Evolutionary conservation across 2,329 filamentous ascomycete genomes (phyloP).

Genomic region (Aspergillus spinulosporus): DNA sequence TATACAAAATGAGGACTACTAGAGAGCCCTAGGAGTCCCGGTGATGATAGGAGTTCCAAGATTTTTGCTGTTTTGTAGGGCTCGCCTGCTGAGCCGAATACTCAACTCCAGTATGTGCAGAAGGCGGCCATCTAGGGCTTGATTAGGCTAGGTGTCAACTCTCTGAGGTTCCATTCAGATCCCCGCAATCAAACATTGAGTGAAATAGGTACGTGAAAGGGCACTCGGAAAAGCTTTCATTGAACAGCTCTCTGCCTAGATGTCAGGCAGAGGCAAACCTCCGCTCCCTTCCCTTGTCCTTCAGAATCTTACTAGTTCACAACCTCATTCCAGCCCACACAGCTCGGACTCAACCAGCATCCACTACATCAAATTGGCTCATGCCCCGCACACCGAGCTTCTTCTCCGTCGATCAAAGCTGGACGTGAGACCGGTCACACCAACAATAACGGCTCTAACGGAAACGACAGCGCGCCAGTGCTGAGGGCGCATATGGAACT

Average conservation of each 20-base stretch:
- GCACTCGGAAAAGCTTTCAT: too few relatives aligned
- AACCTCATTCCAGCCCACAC: too few relatives aligned
- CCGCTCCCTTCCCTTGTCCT: too few relatives aligned
- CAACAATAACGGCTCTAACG: slow-evolving; percentile 33
- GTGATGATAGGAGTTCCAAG: slow-evolving; percentile 37
- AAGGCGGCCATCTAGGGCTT: slow-evolving; percentile 30
- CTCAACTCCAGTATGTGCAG: slow-evolving; percentile 27
- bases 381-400: slow-evolving; percentile 27
- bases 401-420: slow-evolving; percentile 34
- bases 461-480: slow-evolving; percentile 35
- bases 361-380: slow-evolving; percentile 37
- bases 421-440: slow-evolving; percentile 37
- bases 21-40: slow-evolving; percentile 5
- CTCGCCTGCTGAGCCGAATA: slow-evolving; percentile 34
- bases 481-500: slow-evolving; percentile 33
- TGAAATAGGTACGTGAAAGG: slow-evolving; percentile 24
- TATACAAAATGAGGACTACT: too few relatives aligned
- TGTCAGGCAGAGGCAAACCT: too few relatives aligned
- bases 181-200: slow-evolving; percentile 42
- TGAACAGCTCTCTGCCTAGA: too few relatives aligned
- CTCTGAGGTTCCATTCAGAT: slow-evolving; percentile 42
- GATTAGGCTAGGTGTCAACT: slow-evolving; percentile 30
- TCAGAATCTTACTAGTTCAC: too few relatives aligned
- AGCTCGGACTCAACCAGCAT: slow-evolving; percentile 19
- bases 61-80: slow-evolving; percentile 36